Evolutionary conservation across 1,284 basidiomycete species (phyloP), one percentile per base, ranked within the genome.

Genomic region (Ceratobasidium sp.): DNA sequence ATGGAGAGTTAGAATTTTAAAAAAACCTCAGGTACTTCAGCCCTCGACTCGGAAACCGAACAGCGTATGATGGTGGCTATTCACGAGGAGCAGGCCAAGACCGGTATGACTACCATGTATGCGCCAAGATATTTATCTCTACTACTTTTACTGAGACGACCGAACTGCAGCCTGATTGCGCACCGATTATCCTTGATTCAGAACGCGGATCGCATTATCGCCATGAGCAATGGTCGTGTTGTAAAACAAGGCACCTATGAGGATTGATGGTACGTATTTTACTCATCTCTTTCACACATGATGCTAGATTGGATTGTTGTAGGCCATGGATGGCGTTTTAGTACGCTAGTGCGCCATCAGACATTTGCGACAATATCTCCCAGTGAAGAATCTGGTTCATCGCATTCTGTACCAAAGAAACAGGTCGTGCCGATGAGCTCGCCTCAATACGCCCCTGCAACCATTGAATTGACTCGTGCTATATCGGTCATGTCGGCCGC

Each of bases 201-300:
- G 73, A 80, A 82, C 69, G 84, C 84, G 26, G 84, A 86, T 76
- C 79, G 82, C 72, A 87, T 87, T 75, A 83, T 81, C 75, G 82
- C 79, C 71, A 81, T 85, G 73, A 77, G 79, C 0, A 82, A 85
- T 10, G 84, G 84, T 1, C 77, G 77, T 21, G 81, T 85, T 9
- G 79, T 79, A 1, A 80, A 82, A 71, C 74, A 78, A 53, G 83
- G 83, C 1, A 80, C 80, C 3, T 83, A 83, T 71, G 78, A 81
- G 76, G 81, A 71, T 77, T 84, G 2, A 73, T 79, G 43, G 75
- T 71, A 59, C 5, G 30, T 39, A 48, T 18, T 4, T 48, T 21
- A 10, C 4, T 1, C 3, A 3, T 36, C 14, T 1, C 4, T n/a
- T 14, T 14, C 9, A 21, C 6, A 14, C n/a, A n/a, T 26, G 10